Evolutionary conservation across 2,329 filamentous ascomycete species (phyloP), one percentile per base, ranked within the genome.

Genomic region (Sclerotinia glacialis): DNA sequence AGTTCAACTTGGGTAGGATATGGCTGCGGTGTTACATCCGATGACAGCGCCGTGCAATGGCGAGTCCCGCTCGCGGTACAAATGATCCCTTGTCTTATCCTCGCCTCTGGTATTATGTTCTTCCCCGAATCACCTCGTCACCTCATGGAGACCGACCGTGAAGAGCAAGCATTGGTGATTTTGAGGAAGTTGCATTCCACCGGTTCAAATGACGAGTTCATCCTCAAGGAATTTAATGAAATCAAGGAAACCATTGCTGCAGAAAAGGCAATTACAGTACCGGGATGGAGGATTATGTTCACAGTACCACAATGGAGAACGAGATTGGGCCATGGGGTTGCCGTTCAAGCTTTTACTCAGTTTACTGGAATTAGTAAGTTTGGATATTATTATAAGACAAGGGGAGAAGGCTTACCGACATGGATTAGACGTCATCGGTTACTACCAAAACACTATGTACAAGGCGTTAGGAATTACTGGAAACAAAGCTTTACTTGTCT

Each of bases 121-220:
- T 92, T 94, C 44, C 90, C 90, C 0, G 91, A 94, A 77, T 86
- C 82, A 7, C 85, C 85, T 18, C 68, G 88, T 66, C 94, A 91
- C 89, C 84, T 94, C 47, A 90, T 93, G 73, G 89, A 90, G 71
- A 84, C 92, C 71, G 86, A 86, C 67, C 82, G 81, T n/a, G 75
- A 82, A 28, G 87, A 90, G 1, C 78, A 89, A 65, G 90, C 89
- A 2, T 82, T 92, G 11, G 74, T 78, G 58, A 90, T 87, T 0
- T 82, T 94, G 0, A 89, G 89, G 0, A 83, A 83, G 63, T 83
- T 94, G 1, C 91, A 94, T 75, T 80, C 89, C 2, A 81, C 90
- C 67, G 90, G 90, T 77, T 76, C 1, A 78, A 82, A 86, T 69
- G 83, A 85, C n/a, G 83, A 84, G 1, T 86, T 81, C 74, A 83